These are phyloP conservation scores for Psilocybe cyanescens DNA, from an alignment of 768 basidiomycete genomes.

Conservation along the genomic window DNA sequence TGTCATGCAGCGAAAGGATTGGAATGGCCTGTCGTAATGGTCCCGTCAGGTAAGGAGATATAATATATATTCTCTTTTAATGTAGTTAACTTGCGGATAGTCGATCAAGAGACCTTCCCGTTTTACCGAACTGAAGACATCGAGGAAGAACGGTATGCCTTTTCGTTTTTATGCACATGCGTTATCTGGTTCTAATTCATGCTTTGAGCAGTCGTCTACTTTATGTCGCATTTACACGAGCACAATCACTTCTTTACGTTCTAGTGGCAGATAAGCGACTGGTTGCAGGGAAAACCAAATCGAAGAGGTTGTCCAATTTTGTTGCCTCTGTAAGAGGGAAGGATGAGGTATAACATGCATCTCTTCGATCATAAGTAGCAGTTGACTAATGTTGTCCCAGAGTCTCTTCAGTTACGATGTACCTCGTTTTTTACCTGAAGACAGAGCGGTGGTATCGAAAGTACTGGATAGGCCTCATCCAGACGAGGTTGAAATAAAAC, in stretches of 20 bases:
- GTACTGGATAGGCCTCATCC: constrained; percentile 54
- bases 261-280: constrained; percentile 52
- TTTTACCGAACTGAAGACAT: constrained; percentile 73
- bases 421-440: constrained; percentile 43
- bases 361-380: background rate
- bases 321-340: constrained; percentile 46
- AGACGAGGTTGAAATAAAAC: constrained; percentile 44
- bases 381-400: constrained; percentile 20
- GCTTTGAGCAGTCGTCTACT: constrained; percentile 65
- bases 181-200: constrained; percentile 4
- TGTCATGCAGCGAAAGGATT: constrained; percentile 91
- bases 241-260: constrained; percentile 71
- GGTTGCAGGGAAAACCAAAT: constrained; percentile 56
- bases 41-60: constrained; percentile 59
- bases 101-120: constrained; percentile 77
- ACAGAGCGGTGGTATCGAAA: constrained; percentile 53
- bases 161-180: background rate
- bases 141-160: constrained; percentile 76
- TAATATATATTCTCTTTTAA: background rate
- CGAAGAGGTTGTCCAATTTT: constrained; percentile 61
- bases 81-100: constrained; percentile 33
- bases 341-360: constrained; percentile 38
- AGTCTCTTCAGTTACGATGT: constrained; percentile 46
- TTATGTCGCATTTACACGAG: constrained; percentile 90
- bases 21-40: constrained; percentile 90